Evolutionary conservation across 2,329 filamentous ascomycete species (phyloP), one percentile per base, ranked within the genome.

Genomic region (Xylariales sp.): DNA sequence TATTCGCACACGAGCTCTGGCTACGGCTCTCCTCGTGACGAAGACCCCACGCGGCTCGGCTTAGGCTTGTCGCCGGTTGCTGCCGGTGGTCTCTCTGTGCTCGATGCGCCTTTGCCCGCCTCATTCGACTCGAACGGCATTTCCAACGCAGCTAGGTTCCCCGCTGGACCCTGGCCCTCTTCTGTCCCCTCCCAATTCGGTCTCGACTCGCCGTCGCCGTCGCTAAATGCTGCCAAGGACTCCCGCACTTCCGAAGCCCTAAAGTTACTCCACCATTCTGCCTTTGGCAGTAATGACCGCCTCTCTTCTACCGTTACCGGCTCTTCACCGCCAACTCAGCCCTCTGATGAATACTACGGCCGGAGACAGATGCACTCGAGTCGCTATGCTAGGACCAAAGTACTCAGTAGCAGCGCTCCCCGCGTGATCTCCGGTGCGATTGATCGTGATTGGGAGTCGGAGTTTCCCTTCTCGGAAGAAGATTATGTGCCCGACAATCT

Each of bases 81-180:
- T 73, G 88, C 89, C 61, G 90, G 89, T 73, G 88, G 87, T 2
- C 79, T 97, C n/a, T 96, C 93, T n/a, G 93, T 97, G 14, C 87
- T 97, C 70, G 95, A 98, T 81, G 96, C 94, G 2, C 94, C 93
- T 16, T 87, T 98, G 8, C 96, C 96, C 1, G 93, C 94, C 8
- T 98, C 95, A 0, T 97, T 98, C 78, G 96, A 98, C 80, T 97
- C 94, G 74, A 96, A 97, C 76, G 95, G 94, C 57, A 93, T 97
- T 61, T 97, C 94, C 10, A 93, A 95, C 78, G 94, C 93, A 69
- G 94, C 95, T 18, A 89, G 93, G 67, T 94, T 94, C 78, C 84
- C 84, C 18, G 83, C 81, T 39, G 96, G 93, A 0, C 93, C 94
- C 0, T 94, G 97, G 80, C 94, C 95, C 7, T 93, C 94, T 0